Percentiles rank a stretch among this genome's conserved stretches.
phyloP scores from a whole-genome alignment of 2,329 filamentous ascomycete species.

The Botryosphaeria dothidea region DNA sequence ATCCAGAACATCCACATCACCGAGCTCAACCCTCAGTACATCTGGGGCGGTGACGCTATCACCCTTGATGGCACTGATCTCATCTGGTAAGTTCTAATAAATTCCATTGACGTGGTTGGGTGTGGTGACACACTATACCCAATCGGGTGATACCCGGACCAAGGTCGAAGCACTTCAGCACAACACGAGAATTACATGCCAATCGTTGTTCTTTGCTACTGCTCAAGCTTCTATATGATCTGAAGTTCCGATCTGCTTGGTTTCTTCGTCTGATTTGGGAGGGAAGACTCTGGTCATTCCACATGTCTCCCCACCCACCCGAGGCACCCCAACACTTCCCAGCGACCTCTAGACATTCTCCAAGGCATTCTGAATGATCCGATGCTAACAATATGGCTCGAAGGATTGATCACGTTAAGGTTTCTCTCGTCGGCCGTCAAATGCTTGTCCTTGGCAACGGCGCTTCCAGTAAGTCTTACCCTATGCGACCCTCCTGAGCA shows the following conservation, averaged over 20 bases:
- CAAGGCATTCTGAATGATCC: background rate
- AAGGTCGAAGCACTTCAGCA: too few species aligned
- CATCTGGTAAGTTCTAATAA: slow-evolving; percentile 22
- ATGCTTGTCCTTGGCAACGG: slow-evolving; percentile 60
- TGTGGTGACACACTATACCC: background rate
- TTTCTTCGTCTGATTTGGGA: too few species aligned
- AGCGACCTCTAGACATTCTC: too few species aligned
- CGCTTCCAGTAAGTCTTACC: slow-evolving; percentile 38
- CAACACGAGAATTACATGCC: too few species aligned
- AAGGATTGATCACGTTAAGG: slow-evolving; percentile 34
- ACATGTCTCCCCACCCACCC: too few species aligned
- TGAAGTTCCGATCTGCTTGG: too few species aligned
- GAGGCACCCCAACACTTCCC: too few species aligned
- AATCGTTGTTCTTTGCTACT: too few species aligned
- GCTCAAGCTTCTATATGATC: too few species aligned
- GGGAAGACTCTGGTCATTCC: too few species aligned
- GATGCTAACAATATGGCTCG: background rate
- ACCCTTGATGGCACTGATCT: slow-evolving; percentile 32
- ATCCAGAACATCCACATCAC: slow-evolving; percentile 48
- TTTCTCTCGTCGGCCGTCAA: slow-evolving; percentile 60
- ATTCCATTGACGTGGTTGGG: background rate
- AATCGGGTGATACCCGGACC: too few species aligned
- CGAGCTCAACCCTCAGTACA: slow-evolving; percentile 37
- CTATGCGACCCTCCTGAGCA: too few species aligned
- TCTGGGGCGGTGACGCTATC: slow-evolving; percentile 39